Evolutionary conservation across 108 stramenopile species (phyloP).

Genomic region (Parmales sp.): DNA sequence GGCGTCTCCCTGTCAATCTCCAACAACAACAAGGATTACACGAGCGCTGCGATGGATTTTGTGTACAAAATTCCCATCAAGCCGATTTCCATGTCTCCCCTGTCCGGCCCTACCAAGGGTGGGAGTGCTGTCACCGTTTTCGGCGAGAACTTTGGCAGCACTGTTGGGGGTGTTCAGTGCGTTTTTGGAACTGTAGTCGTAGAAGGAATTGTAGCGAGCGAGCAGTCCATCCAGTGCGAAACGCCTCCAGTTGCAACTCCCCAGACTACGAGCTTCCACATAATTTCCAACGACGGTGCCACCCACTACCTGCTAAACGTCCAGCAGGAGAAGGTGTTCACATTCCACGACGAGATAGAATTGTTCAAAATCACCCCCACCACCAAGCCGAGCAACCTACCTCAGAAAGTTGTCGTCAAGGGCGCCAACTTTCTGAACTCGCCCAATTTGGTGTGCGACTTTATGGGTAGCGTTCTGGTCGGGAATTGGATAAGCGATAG

Average conservation of each 20-base stretch:
- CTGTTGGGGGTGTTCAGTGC: slow-evolving; percentile 1
- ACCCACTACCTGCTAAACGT: neutral
- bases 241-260: too few species aligned
- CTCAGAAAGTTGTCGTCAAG: neutral
- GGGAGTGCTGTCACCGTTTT: slow-evolving; percentile 20
- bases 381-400: neutral
- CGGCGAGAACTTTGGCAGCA: slow-evolving; percentile 10
- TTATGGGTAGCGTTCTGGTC: neutral
- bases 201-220: neutral
- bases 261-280: too few species aligned
- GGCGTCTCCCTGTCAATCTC: neutral
- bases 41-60: neutral
- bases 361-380: neutral
- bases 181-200: neutral
- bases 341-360: neutral
- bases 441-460: neutral
- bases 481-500: neutral
- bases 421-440: slow-evolving; percentile 11
- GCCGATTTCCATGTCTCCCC: slow-evolving; percentile 10
- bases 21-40: neutral
- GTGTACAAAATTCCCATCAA: too few species aligned
- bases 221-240: neutral
- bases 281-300: neutral
- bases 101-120: slow-evolving; percentile 18
- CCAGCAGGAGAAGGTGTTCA: neutral